A percentile compares a stretch with the other conserved stretches of the same genome.
Conservation (phyloP, 2,329 filamentous ascomycete genomes). For the Penicillium sp. region DNA sequence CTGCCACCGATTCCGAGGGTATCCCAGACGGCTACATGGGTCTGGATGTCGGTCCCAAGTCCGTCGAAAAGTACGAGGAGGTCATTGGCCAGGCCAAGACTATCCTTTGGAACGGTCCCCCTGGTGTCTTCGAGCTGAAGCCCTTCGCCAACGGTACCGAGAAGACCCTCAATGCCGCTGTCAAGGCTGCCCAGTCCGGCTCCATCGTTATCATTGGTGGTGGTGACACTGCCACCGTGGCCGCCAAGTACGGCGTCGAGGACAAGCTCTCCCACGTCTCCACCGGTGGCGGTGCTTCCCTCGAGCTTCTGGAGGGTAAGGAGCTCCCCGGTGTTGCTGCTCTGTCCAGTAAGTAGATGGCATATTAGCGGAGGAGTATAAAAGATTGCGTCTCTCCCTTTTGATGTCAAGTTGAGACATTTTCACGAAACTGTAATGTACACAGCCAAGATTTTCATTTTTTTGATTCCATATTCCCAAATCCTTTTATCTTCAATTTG, state of each 20-base stretch:
- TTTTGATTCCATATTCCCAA: slow-evolving; percentile 20
- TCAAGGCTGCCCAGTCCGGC: slow-evolving; percentile 76
- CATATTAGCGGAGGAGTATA: slow-evolving; percentile 3
- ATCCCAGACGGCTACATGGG: slow-evolving; percentile 99
- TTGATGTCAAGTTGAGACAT: slow-evolving; percentile 10
- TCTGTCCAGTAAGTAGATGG: slow-evolving; percentile 72
- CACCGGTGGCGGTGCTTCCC: slow-evolving; percentile 90
- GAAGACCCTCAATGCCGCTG: slow-evolving; percentile 84
- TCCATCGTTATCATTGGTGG: slow-evolving; percentile 99
- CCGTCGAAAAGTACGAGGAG: slow-evolving; percentile 82
- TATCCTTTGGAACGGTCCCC: slow-evolving; percentile 98
- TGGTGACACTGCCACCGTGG: slow-evolving; percentile 96
- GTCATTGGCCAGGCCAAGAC: slow-evolving; percentile 88
- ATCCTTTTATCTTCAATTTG: slow-evolving; percentile 22
- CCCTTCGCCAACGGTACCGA: slow-evolving; percentile 93
- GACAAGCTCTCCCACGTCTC: slow-evolving; percentile 98
- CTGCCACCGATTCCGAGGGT: slow-evolving; percentile 81
- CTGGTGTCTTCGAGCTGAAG: slow-evolving; percentile 97
- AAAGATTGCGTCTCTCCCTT: not conserved
- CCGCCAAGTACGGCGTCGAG: slow-evolving; percentile 95
- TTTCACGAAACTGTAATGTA: slow-evolving; percentile 43
- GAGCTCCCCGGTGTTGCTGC: slow-evolving; percentile 90
- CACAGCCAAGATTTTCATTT: slow-evolving; percentile 35
- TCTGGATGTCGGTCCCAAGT: slow-evolving; percentile 90
- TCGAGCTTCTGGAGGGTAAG: slow-evolving; percentile 98